phyloP scores from a whole-genome alignment of 352 stramenopile genomes.

The Phytophthora pluvialis region DNA sequence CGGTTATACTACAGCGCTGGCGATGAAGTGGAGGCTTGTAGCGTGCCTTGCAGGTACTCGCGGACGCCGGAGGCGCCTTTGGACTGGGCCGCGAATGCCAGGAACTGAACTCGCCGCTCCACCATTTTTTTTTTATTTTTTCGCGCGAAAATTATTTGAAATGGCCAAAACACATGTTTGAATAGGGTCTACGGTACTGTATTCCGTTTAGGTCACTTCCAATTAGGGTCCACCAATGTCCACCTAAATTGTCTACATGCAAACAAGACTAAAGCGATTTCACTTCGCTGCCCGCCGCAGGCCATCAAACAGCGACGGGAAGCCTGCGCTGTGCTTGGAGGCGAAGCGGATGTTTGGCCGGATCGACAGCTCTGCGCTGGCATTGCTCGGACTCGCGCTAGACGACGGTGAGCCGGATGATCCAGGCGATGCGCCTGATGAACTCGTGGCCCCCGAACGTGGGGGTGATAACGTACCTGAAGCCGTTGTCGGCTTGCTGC shows the following conservation, averaged over 20 bases:
- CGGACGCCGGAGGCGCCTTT: constrained; percentile 53
- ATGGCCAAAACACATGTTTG: neutral
- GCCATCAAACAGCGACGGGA: constrained; percentile 55
- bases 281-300: constrained; percentile 35
- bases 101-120: constrained; percentile 22
- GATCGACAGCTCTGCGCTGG: constrained; percentile 48
- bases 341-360: constrained; percentile 77
- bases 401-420: constrained; percentile 15
- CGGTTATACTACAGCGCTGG: neutral
- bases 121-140: neutral
- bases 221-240: neutral
- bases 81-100: constrained; percentile 42
- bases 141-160: constrained; percentile 11
- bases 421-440: neutral
- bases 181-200: constrained; percentile 4
- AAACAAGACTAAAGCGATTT: constrained; percentile 7
- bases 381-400: constrained; percentile 19
- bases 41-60: constrained; percentile 45
- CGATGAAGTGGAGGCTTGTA: neutral
- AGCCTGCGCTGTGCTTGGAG: constrained; percentile 50
- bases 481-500: constrained; percentile 13
- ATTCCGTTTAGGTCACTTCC: neutral
- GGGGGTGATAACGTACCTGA: constrained; percentile 48
- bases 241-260: constrained; percentile 18
- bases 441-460: constrained; percentile 17